Conservation (phyloP, 2,329 filamentous ascomycete genomes). For the Colletotrichum siamense region DNA sequence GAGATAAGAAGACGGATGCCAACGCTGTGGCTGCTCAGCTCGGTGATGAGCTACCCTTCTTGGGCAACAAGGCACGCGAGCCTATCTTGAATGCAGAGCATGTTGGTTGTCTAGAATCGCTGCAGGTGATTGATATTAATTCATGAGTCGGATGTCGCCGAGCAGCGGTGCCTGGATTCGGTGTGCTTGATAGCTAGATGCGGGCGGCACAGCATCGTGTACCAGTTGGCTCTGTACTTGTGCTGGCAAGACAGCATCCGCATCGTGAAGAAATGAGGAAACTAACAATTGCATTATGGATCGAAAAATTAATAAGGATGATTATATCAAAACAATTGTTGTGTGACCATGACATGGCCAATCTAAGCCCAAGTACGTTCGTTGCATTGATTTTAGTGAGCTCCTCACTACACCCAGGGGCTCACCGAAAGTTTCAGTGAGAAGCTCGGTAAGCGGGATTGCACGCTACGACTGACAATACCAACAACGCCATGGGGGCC, state of each 20-base stretch:
- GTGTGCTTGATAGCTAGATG: neutral
- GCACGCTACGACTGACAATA: neutral
- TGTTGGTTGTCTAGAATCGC: neutral
- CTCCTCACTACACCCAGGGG: neutral
- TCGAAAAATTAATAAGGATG: neutral
- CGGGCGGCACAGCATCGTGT: neutral
- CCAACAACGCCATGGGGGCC: neutral
- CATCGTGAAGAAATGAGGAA: neutral
- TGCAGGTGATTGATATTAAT: neutral
- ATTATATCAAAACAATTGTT: neutral
- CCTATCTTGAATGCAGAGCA: neutral
- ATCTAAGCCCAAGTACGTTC: neutral
- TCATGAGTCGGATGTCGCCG: neutral
- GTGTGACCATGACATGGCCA: neutral
- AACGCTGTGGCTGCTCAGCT: neutral
- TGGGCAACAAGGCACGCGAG: constrained; percentile 12
- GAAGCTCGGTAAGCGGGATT: neutral
- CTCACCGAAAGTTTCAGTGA: neutral
- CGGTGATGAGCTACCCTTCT: constrained; percentile 3
- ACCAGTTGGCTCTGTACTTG: neutral
- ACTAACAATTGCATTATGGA: neutral
- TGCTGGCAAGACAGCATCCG: neutral
- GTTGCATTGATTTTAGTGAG: neutral
- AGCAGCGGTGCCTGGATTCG: neutral
- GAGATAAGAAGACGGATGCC: neutral